Percentiles rank a stretch among this genome's conserved stretches.
Conservation (phyloP, 225 moss, liverwort and hornwort species). For the Polytrichum formosum region DNA sequence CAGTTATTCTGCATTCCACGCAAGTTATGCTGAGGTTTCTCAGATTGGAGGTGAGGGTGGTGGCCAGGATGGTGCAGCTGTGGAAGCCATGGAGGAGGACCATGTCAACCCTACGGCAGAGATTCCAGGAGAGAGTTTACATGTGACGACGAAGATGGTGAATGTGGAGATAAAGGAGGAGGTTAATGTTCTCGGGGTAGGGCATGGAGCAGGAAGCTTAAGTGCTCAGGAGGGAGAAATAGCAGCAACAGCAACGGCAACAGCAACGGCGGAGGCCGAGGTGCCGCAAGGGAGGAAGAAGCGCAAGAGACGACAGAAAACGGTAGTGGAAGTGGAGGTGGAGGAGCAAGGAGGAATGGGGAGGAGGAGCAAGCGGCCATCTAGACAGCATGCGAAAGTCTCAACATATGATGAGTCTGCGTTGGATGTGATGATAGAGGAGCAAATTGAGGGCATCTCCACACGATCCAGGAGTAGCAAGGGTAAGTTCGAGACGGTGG, state of each 20-base stretch:
- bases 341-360: constrained; percentile 54
- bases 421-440: constrained; percentile 83
- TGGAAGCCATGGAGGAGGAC: neutral
- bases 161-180: neutral
- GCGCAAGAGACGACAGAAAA: constrained; percentile 20
- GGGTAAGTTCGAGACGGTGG: constrained; percentile 72
- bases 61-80: neutral
- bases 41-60: neutral
- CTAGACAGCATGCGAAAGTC: constrained; percentile 84
- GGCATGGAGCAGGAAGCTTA: neutral
- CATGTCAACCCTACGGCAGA: neutral
- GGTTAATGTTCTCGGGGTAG: neutral
- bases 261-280: neutral
- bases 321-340: constrained; percentile 32
- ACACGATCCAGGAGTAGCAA: constrained; percentile 63
- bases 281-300: constrained; percentile 17
- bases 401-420: constrained; percentile 88
- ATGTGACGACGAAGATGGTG: neutral
- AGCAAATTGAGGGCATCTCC: constrained; percentile 74
- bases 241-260: neutral
- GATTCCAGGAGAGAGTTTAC: no score
- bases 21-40: no score
- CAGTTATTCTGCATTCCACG: no score
- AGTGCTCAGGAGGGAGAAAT: no score
- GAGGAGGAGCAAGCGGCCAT: constrained; percentile 70